These are phyloP conservation scores for Yamadazyma insecticola DNA, from an alignment of 805 yeast species.

Conservation along the genomic window DNA sequence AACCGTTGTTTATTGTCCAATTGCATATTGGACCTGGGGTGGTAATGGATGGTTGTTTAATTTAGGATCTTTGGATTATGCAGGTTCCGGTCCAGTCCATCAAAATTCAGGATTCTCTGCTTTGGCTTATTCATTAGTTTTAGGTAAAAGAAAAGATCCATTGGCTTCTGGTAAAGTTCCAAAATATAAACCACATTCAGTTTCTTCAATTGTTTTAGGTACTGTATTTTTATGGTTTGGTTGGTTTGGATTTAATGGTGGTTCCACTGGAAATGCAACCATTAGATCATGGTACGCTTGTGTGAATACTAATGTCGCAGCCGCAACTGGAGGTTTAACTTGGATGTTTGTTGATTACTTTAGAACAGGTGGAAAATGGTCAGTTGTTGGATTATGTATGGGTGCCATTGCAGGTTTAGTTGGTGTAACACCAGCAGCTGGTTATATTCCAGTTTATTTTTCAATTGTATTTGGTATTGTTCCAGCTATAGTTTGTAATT, in stretches of 20 bases:
- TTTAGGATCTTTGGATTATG: conserved; percentile 89
- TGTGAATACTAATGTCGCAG: conserved; percentile 91
- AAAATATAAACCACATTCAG: conserved; percentile 91
- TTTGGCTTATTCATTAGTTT: conserved; percentile 81
- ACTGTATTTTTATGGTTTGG: conserved; percentile 97
- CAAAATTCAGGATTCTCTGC: conserved; percentile 94
- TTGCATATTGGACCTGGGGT: conserved; percentile 98
- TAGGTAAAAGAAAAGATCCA: conserved; percentile 91
- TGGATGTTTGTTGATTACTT: conserved; percentile 92
- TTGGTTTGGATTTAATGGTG: conserved; percentile 99
- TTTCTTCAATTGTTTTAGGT: conserved; percentile 85
- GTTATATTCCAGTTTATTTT: conserved; percentile 89
- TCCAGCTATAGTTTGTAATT: conserved; percentile 74
- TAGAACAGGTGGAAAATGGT: conserved; percentile 85
- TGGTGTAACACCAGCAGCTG: conserved; percentile 96
- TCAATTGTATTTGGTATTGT: conserved; percentile 80
- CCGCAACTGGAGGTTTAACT: conserved; percentile 86
- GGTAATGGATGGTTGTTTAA: conserved; percentile 81
- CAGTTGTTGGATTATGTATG: conserved; percentile 89
- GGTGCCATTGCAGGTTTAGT: conserved; percentile 94
- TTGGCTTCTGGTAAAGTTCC: conserved; percentile 67
- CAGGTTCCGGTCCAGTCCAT: conserved; percentile 99
- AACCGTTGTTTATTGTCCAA: conserved; percentile 92
- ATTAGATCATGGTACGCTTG: conserved; percentile 94
- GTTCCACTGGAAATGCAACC: conserved; percentile 90